A percentile compares a stretch with the other conserved stretches of the same genome.
These are phyloP conservation scores for Verticillium albo-atrum DNA, from an alignment of 2,329 filamentous ascomycete species.

Conservation along the genomic window DNA sequence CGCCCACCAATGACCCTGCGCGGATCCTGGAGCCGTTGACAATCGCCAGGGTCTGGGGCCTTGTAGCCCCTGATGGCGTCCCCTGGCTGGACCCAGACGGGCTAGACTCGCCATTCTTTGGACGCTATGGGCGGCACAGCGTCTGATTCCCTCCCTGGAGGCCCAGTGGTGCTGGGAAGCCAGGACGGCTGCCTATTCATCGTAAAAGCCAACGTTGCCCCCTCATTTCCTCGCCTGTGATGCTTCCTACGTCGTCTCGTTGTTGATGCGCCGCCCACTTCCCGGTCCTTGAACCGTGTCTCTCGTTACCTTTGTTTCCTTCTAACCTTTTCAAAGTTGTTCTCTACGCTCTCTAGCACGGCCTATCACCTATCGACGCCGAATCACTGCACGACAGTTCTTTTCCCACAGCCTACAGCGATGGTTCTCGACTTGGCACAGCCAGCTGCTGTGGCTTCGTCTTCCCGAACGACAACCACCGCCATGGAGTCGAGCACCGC, in stretches of 20 bases:
- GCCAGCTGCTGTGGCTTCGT: not conserved
- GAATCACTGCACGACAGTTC: no score
- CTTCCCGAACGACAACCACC: not conserved
- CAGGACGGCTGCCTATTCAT: not conserved
- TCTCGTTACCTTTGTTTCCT: not conserved
- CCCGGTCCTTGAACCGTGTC: not conserved
- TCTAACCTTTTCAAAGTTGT: not conserved
- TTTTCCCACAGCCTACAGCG: no score
- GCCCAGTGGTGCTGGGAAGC: no score
- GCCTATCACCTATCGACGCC: no score
- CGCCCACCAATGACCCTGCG: not conserved
- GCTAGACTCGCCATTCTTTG: not conserved
- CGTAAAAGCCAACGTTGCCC: not conserved
- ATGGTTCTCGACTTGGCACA: not conserved
- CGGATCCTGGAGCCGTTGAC: not conserved
- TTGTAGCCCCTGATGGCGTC: not conserved
- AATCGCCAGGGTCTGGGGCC: not conserved
- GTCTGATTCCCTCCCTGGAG: not conserved
- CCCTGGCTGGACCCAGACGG: not conserved
- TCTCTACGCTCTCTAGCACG: no score
- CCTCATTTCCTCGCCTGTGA: not conserved
- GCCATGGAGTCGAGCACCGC: not conserved
- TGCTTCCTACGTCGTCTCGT: not conserved
- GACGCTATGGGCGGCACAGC: not conserved
- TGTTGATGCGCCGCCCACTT: not conserved